Evolutionary conservation across 768 basidiomycete genomes (phyloP), one percentile per base, ranked within the genome.

Genomic region (Psilocybe cubensis): DNA sequence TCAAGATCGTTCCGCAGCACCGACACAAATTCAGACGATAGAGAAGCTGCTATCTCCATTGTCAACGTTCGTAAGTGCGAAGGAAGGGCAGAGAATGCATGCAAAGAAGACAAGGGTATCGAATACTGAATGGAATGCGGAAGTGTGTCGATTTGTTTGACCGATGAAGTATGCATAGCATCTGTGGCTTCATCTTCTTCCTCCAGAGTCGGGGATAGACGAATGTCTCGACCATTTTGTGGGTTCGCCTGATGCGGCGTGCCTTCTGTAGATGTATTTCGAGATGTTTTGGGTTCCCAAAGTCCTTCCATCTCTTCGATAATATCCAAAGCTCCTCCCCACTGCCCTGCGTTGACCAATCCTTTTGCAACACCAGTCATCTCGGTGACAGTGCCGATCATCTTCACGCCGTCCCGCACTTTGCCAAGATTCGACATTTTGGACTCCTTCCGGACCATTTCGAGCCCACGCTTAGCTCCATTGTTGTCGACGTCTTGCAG

Each of bases 281-380:
- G 35, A 21, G 43, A 59, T 10, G 41, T 52, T 46, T 48, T 55
- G 1, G 63, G 68, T 11, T 79, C 71, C 84, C 87, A 88, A 63
- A 91, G 71, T 46, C 71, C 72, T 53, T 88, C 80, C 59, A 94
- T 70, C 48, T 85, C 81, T 46, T 92, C 86, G 33, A 93, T 82
- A 17, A 94, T 79, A 45, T 81, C 82, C 54, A 98, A 73, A 6
- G 94, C 94, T 54, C 92, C 90, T 12, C 85, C 84, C 91, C 93
- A 98, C 62, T 97, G 92, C 0, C 92, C 94, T 18, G 87, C 87
- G 46, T 79, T 80, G n/a, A 95, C 92, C 51, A 97, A 71, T 23
- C 83, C 79, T 54, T 81, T 84, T 25, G 89, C 86, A 40, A 93
- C 81, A 3, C 82, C 82, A 0, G 87, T 79, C 80, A 92, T 88